Evolutionary conservation across 1,139 yeast species (phyloP).

Genomic region (Suhomyces guaymorum): DNA sequence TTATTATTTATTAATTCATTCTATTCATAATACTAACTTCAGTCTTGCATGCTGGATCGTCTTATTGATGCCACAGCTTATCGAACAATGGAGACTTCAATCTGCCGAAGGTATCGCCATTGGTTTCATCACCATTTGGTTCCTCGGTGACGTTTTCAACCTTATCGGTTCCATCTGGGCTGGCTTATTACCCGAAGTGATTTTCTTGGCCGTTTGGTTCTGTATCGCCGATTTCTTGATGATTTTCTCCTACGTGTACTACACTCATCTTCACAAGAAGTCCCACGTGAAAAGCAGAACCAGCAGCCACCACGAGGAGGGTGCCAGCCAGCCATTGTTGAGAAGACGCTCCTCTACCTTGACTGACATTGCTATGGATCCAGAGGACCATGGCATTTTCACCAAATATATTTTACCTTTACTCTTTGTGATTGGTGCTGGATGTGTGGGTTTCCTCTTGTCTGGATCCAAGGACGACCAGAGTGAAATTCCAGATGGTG

Average conservation of each 20-base stretch:
- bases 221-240: slow-evolving; percentile 68
- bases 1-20: too few species aligned
- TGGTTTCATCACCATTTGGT: slow-evolving; percentile 70
- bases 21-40: slow-evolving; percentile 28
- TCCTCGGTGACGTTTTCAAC: slow-evolving; percentile 70
- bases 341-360: slow-evolving; percentile 49
- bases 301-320: slow-evolving; percentile 9
- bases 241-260: slow-evolving; percentile 62
- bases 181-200: slow-evolving; percentile 65
- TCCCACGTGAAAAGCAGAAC: slow-evolving; percentile 19
- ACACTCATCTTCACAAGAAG: slow-evolving; percentile 45
- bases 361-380: slow-evolving; percentile 48
- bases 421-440: slow-evolving; percentile 66
- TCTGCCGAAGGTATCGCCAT: slow-evolving; percentile 80
- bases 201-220: slow-evolving; percentile 72
- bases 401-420: slow-evolving; percentile 60
- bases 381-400: slow-evolving; percentile 46
- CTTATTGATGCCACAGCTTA: slow-evolving; percentile 73
- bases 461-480: slow-evolving; percentile 30
- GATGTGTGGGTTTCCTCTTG: slow-evolving; percentile 58
- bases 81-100: slow-evolving; percentile 78
- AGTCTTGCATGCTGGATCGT: slow-evolving; percentile 78
- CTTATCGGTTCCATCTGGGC: slow-evolving; percentile 74
- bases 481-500: slow-evolving; percentile 11
- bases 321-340: slow-evolving; percentile 20